Evolutionary conservation across 257 asterid genomes (phyloP).

Genomic region (Solanum sejunctum): DNA sequence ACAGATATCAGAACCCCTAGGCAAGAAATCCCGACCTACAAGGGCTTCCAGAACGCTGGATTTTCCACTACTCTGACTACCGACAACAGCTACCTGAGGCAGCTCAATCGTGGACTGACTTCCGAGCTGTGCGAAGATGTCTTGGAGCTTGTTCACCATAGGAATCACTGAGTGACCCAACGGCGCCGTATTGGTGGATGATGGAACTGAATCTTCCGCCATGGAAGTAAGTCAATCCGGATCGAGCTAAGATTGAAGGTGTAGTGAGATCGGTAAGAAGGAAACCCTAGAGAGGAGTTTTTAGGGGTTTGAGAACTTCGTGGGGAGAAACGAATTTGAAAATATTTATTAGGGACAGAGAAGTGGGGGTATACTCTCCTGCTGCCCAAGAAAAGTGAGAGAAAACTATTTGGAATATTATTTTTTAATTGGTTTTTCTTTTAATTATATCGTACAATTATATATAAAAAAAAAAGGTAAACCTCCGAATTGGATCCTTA

Average conservation of each 20-base stretch:
- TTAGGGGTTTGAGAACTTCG: neutral
- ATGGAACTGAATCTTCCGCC: conserved; percentile 44
- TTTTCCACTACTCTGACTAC: conserved; percentile 99
- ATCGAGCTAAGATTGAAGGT: neutral
- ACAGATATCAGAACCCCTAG: conserved; percentile 85
- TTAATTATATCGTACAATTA: no score
- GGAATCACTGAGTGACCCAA: conserved; percentile 76
- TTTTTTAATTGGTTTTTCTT: neutral
- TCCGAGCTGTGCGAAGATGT: conserved; percentile 75
- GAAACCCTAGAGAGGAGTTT: neutral
- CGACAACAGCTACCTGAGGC: conserved; percentile 97
- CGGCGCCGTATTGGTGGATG: conserved; percentile 21
- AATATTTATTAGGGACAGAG: neutral
- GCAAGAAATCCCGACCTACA: conserved; percentile 95
- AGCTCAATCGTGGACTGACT: conserved; percentile 69
- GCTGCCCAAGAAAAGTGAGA: neutral
- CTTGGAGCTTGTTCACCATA: conserved; percentile 78
- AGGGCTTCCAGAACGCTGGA: conserved; percentile 95
- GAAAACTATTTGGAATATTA: neutral
- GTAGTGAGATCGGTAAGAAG: neutral
- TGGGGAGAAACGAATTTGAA: neutral
- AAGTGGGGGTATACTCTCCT: neutral
- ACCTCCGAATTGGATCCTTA: no score
- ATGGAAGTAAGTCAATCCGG: conserved; percentile 10
- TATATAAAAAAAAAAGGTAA: no score